Evolutionary conservation across 2,329 filamentous ascomycete species (phyloP).

Genomic region (Domatiomyces catenatus): DNA sequence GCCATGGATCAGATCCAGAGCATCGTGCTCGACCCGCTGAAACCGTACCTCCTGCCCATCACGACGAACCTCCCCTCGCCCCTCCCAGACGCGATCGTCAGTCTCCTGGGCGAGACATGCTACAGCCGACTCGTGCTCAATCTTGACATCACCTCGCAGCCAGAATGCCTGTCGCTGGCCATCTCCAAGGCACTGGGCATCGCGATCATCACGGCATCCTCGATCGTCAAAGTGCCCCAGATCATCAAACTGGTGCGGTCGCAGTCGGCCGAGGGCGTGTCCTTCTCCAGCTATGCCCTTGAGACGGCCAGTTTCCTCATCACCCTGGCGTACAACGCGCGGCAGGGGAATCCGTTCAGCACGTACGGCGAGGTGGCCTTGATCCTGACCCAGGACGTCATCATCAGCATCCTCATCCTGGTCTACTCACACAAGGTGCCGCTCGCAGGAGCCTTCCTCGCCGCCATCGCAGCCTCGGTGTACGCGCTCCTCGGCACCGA

Average conservation of each 20-base stretch:
- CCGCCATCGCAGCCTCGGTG: conserved; percentile 52
- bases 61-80: conserved; percentile 59
- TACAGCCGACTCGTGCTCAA: conserved; percentile 76
- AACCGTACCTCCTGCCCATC: conserved; percentile 45
- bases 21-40: conserved; percentile 27
- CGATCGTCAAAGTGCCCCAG: conserved; percentile 92
- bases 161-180: conserved; percentile 71
- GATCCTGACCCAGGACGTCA: conserved; percentile 81
- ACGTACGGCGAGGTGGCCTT: conserved; percentile 91
- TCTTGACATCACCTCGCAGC: conserved; percentile 56
- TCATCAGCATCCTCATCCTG: conserved; percentile 74
- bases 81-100: conserved; percentile 57
- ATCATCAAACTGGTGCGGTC: conserved; percentile 80
- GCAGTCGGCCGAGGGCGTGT: conserved; percentile 66
- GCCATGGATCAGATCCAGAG: conserved; percentile 29
- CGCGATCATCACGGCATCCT: conserved; percentile 77
- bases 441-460: conserved; percentile 62
- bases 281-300: conserved; percentile 80
- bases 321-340: conserved; percentile 78
- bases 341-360: conserved; percentile 85
- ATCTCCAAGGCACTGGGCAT: conserved; percentile 87
- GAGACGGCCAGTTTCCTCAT: conserved; percentile 82
- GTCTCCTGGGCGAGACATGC: conserved; percentile 68
- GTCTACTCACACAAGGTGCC: conserved; percentile 58
- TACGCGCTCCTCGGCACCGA: conserved; percentile 55